Evolutionary conservation across 768 basidiomycete genomes (phyloP), one percentile per base, ranked within the genome.

Genomic region (Chalciporus piperatus): DNA sequence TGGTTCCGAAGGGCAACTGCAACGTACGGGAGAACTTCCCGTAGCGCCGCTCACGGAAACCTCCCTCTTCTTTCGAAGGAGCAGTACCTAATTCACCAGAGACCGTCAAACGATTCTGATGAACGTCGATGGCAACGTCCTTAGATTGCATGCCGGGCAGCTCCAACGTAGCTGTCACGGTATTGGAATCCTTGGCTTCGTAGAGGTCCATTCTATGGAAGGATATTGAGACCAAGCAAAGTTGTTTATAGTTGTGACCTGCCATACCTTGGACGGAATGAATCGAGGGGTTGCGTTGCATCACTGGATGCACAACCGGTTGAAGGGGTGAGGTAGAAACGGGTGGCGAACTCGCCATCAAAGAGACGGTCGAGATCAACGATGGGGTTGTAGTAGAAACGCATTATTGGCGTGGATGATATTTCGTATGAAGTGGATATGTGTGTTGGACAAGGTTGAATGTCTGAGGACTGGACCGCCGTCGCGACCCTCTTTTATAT

Each of bases 111-210:
- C 72, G 71, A 47, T 71, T 69, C 51, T 77, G 72, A 44, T 72
- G 70, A n/a, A 79, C 65, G 51, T 79, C 74, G 45, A 81, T 75
- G 45, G 64, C 62, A 44, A 81, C 73, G 46, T 77, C 70, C 48
- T 76, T 74, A 60, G 77, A 78, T 55, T 72, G 75, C 49, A 81
- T 60, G 11, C 80, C 78, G 7, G 80, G 80, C 11, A 79, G 68
- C 59, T 80, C 81, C 56, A 81, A 78, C 14, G 73, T 73, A 14
- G 78, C 79, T 10, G 76, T 78, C 37, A 80, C 73, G 27, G 57
- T 50, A 58, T 74, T 75, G 14, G 63, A 65, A 3, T 70, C 66
- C 7, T 67, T 56, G 46, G 72, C 66, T 59, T 79, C 76, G 50
- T 76, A 70, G 3, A 81, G 51, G 55, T 81, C 74, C 70, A 81